Evolutionary conservation across 768 basidiomycete genomes (phyloP), one percentile per base, ranked within the genome.

Genomic region (Piloderma croceum): DNA sequence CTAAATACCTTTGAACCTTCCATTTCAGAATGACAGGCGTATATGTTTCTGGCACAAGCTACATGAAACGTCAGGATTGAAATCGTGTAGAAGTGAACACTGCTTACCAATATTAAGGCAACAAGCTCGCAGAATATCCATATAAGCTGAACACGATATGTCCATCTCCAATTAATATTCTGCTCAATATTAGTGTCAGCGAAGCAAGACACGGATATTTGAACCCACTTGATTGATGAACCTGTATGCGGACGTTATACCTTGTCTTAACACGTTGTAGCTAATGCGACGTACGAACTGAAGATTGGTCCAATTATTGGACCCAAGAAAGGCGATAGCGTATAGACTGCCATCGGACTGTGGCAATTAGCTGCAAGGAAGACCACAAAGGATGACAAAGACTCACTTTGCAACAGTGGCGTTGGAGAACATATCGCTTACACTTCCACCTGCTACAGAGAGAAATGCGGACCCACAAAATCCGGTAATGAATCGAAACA

Each of bases 11-110:
- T 25, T 50, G 54, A 12, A 82, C 85, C 52, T 88, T 87, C 31
- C 52, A 54, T 53, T 77, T 74, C 24, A 76, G 56, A 6, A 90
- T 61, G 6, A 79, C 67, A 0, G 85, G 81, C 3, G 56, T 59
- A 51, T 77, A 88, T 0, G 86, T 86, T 62, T 90, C 89, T 2
- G 83, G 83, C 0, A 85, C 74, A 25, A 83, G 52, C 75, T 85
- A 39, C 6, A 20, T 6, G n/a, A 21, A 19, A 10, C 13, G 3
- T 11, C 27, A 24, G 25, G 20, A 38, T n/a, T 42, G 20, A 35
- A 23, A 33, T 15, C 31, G 20, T 10, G 21, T 21, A 9, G 9
- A 22, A 4, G 7, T 32, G 6, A 40, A 36, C 36, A 11, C 31
- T 15, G 59, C 71, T 48, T 47, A 81, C 81, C 31, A 74, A 18